These are phyloP conservation scores for Schwanniomyces polymorphus DNA, from an alignment of 805 yeast species.

Conservation along the genomic window DNA sequence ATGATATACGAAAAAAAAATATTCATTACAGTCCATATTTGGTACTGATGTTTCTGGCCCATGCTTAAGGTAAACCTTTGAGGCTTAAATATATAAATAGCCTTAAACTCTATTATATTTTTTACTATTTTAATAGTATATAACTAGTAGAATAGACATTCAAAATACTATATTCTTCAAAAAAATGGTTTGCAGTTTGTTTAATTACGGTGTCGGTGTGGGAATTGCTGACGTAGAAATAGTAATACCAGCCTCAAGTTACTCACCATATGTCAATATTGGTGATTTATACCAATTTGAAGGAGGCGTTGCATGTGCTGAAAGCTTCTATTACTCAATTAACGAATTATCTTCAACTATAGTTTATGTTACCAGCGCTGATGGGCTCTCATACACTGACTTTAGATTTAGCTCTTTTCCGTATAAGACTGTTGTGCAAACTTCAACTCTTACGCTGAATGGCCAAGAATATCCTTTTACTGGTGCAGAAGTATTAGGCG, in stretches of 20 bases:
- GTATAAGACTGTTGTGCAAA: background rate
- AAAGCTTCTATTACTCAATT: background rate
- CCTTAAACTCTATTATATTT: too few species aligned
- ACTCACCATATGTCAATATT: background rate
- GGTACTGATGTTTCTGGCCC: too few species aligned
- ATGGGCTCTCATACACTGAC: background rate
- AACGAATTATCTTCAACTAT: background rate
- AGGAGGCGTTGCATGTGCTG: background rate
- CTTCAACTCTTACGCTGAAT: background rate
- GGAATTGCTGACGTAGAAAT: background rate
- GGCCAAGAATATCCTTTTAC: background rate
- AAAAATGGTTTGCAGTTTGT: too few species aligned
- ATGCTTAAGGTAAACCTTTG: too few species aligned
- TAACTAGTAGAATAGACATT: too few species aligned
- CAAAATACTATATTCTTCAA: too few species aligned
- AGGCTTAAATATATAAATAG: too few species aligned
- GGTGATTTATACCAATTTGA: slow-evolving; percentile 22
- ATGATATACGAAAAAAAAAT: too few species aligned
- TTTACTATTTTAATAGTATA: too few species aligned
- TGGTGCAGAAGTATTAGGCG: background rate
- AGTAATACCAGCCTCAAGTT: background rate
- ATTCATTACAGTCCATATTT: too few species aligned
- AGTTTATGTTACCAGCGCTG: background rate
- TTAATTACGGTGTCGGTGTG: background rate
- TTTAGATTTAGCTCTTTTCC: background rate